phyloP scores from a whole-genome alignment of 179 eudicot species.

The Amaranthus tricolor region DNA sequence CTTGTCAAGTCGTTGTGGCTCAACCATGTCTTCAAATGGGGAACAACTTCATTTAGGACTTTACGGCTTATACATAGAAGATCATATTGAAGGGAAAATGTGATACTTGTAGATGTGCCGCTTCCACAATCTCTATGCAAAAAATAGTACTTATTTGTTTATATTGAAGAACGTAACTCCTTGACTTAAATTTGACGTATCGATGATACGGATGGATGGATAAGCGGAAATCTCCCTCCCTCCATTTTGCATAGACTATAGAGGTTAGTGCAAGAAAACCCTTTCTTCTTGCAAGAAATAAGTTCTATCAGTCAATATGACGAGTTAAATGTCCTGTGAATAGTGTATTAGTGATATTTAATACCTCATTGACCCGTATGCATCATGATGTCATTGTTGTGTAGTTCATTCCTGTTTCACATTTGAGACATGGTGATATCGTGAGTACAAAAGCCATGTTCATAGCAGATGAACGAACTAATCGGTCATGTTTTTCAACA shows the following conservation, averaged over 20 bases:
- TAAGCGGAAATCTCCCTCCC: no score
- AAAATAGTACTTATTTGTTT: not conserved
- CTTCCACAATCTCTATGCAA: not conserved
- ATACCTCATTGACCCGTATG: not conserved
- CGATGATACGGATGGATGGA: no score
- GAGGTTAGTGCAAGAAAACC: no score
- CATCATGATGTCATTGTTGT: not conserved
- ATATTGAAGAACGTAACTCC: not conserved
- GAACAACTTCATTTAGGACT: not conserved
- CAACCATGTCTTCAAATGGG: not conserved
- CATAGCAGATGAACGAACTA: not conserved
- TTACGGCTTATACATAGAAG: not conserved
- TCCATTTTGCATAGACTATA: no score
- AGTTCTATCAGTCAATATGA: not conserved
- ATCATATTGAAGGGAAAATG: not conserved
- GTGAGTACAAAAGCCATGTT: not conserved
- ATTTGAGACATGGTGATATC: no score
- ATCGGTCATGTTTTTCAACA: slow-evolving; percentile 1
- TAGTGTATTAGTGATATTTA: not conserved
- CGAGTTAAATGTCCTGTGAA: not conserved
- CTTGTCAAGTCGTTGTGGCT: not conserved
- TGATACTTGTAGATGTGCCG: not conserved
- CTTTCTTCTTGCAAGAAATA: no score
- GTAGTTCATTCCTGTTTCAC: not conserved
- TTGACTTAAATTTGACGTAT: no score